phyloP scores from a whole-genome alignment of 1,284 basidiomycete species.

The Laetiporus sulphureus region DNA sequence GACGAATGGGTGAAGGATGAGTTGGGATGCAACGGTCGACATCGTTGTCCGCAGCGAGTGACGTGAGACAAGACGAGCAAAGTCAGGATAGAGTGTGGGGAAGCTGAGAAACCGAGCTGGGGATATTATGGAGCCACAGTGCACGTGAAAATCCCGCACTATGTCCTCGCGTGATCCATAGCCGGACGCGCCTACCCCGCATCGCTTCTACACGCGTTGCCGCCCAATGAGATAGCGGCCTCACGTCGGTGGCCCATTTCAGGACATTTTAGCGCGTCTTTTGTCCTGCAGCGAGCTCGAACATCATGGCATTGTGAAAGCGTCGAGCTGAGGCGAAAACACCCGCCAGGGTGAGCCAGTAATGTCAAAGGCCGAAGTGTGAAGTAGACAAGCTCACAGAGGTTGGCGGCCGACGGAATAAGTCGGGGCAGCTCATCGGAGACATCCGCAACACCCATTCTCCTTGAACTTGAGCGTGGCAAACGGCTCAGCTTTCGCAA shows the following conservation, averaged over 20 bases:
- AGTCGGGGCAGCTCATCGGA: slow-evolving; percentile 11
- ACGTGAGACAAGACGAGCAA: too few species aligned
- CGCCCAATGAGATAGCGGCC: not conserved
- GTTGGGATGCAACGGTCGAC: slow-evolving; percentile 63
- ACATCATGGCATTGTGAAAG: too few species aligned
- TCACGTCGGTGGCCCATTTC: too few species aligned
- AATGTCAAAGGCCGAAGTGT: not conserved
- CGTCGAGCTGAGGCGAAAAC: not conserved
- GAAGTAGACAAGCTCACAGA: not conserved
- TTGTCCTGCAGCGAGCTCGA: too few species aligned
- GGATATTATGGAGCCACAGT: too few species aligned
- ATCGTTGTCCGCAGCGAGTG: slow-evolving; percentile 28
- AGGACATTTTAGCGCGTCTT: too few species aligned
- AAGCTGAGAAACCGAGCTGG: slow-evolving; percentile 4
- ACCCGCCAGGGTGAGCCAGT: not conserved
- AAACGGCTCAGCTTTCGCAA: not conserved
- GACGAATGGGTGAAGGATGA: slow-evolving; percentile 80
- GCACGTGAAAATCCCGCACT: slow-evolving; percentile 11
- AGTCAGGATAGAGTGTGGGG: slow-evolving; percentile 3
- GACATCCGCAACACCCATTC: slow-evolving; percentile 7
- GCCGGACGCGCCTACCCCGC: not conserved
- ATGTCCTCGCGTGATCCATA: slow-evolving; percentile 6
- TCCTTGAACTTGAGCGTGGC: not conserved
- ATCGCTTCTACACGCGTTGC: not conserved
- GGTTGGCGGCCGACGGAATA: slow-evolving; percentile 8